Conservation (phyloP, 2,329 filamentous ascomycete species). For the Mariannaea sp. region DNA sequence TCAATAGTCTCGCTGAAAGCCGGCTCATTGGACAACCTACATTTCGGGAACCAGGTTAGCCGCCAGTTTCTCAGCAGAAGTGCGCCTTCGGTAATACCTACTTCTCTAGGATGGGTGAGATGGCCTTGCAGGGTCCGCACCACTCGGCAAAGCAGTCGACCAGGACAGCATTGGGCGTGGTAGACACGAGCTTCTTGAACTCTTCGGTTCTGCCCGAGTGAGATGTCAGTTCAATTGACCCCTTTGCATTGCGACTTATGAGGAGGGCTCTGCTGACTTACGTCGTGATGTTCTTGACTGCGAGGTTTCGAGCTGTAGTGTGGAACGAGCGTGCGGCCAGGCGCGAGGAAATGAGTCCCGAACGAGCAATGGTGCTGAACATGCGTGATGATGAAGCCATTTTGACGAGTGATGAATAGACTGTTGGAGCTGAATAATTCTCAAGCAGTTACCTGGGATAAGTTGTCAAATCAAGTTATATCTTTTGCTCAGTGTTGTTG, state of each 20-base stretch:
- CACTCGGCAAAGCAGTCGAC: conserved; percentile 69
- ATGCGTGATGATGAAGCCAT: conserved; percentile 31
- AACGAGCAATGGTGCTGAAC: conserved; percentile 26
- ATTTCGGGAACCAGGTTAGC: neutral
- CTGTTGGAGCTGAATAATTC: no score
- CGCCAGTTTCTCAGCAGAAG: neutral
- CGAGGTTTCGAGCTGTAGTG: conserved; percentile 48
- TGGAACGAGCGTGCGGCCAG: conserved; percentile 38
- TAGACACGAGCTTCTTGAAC: conserved; percentile 59
- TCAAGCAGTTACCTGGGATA: neutral
- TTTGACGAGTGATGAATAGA: conserved; percentile 2
- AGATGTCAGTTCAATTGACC: conserved; percentile 5
- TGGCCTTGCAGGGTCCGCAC: conserved; percentile 95
- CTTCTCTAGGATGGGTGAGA: conserved; percentile 70
- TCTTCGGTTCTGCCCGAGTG: conserved; percentile 61
- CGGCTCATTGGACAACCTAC: conserved; percentile 45
- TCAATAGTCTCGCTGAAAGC: conserved; percentile 61
- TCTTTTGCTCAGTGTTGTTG: neutral
- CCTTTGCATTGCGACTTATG: neutral
- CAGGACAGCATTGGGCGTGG: conserved; percentile 65
- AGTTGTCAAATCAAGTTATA: neutral
- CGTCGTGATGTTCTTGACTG: conserved; percentile 51
- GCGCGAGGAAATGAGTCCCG: conserved; percentile 19
- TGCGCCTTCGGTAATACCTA: conserved; percentile 21
- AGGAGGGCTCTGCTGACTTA: conserved; percentile 31